Evolutionary conservation across 768 basidiomycete genomes (phyloP), one percentile per base, ranked within the genome.

Genomic region (Rhodocollybia butyracea): DNA sequence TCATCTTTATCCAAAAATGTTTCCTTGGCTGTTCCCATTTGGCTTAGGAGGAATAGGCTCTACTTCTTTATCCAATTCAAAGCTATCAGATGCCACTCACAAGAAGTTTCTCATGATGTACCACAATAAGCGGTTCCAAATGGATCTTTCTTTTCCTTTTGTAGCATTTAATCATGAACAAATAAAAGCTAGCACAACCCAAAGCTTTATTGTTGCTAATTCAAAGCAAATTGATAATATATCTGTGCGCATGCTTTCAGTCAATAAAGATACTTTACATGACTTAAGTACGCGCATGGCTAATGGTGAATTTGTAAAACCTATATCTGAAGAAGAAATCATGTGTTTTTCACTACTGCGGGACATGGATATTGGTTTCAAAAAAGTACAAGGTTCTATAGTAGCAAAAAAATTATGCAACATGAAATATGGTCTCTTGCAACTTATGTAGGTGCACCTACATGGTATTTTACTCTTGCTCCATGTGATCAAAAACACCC

Each of bases 11-110:
- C n/a, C n/a, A n/a, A n/a, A n/a, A n/a, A n/a, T n/a, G n/a, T n/a
- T n/a, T n/a, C n/a, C 74, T 0, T 76, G 73, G 72, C 58, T 77
- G 0, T 71, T 60, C 75, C n/a, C 73, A 0, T 77, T 75, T 61
- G 73, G 74, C 0, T 34, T 62, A 19, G 68, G 68, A 6, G 63
- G 65, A 1, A 54, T 65, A 12, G 64, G 61, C 10, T 51, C 53
- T 13, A 30, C 17, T 2, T 13, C 39, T 31, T 39, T 70, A 1
- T 32, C 5, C 3, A 17, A 13, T 17, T 40, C n/a, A 13, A 27
- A 42, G 27, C 38, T 70, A 1, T 61, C 63, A 15, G 59, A 61
- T 15, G 11, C 10, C 11, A 54, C 19, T 10, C 68, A 70, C 42
- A 68, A 67, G 19, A n/a, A 38, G 51, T 40, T 60, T 3, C 51